Base-by-base conservation (phyloP, 176 grass and related monocot genomes). In the Bromus sterilis region DNA sequence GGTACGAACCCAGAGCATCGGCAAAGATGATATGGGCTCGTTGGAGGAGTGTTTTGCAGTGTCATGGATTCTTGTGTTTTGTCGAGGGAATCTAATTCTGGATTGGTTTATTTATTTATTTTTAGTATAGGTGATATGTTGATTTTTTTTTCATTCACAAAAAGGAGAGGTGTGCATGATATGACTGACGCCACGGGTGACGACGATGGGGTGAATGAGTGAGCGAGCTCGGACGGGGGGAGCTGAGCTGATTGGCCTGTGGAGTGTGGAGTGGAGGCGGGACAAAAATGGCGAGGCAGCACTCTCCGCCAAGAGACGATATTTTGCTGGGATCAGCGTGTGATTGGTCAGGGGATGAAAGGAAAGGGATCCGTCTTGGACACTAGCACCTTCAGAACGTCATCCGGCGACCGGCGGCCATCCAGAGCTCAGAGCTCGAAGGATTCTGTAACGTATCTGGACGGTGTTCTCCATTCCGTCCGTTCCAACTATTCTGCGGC, bases 111-210 rank as follows among this genome's bases (percentile, higher is more conserved):
- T 15, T 6, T 30, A 16, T n/a, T 20, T 43, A 46, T 4, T 16
- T 15, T 12, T 49, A 49, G 16, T 49, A 49, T 49, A 49, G 16
- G 46, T 20, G 15, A 20, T 49, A 36, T 36, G 35, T 4, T 4
- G 35, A 6, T 37, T 8, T 37, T 37, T 7, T 37, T 37, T 1
- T 7, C 36, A 5, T 37, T 37, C 36, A n/a, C 6, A 7, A 37
- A 37, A 37, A 37, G 36, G 36, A 37, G 36, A 37, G 36, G 36
- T 8, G 3, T 7, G 32, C 76, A 36, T n/a, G n/a, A n/a, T n/a
- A n/a, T n/a, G n/a, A n/a, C 15, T 69, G 76, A 89, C 87, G 87
- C 82, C 48, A 85, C 1, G 16, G 70, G 20, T 84, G 77, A 80
- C 82, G 80, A 68, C 80, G 80, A 46, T 1, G 11, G 36, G 33